Conservation (phyloP, 1,139 yeast genomes). For the Schwanniomyces etchellsii region DNA sequence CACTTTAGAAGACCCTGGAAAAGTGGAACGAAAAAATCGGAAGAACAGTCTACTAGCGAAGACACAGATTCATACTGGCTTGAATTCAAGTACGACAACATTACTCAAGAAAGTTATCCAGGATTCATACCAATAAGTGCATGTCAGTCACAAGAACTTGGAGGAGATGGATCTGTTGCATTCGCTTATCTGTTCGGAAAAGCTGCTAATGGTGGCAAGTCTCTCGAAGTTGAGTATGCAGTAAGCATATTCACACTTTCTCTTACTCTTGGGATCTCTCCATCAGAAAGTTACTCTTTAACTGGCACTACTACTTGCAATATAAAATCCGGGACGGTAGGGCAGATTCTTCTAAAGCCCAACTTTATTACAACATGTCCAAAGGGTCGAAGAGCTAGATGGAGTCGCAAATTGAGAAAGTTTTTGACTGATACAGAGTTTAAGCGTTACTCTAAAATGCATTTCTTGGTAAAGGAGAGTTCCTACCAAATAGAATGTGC, state of each 20-base stretch:
- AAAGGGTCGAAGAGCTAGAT: constrained; percentile 9
- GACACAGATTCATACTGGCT: constrained; percentile 11
- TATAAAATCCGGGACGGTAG: constrained; percentile 13
- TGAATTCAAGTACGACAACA: constrained; percentile 10
- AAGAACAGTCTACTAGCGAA: background rate
- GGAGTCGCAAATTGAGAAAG: constrained; percentile 7
- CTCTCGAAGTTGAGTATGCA: constrained; percentile 5
- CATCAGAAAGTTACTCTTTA: constrained; percentile 4
- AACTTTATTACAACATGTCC: constrained; percentile 9
- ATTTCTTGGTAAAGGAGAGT: constrained; percentile 10
- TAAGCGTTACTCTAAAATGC: constrained; percentile 6
- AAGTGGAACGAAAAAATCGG: background rate
- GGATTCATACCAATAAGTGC: constrained; percentile 19
- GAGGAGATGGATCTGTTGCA: constrained; percentile 14
- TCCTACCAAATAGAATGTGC: constrained; percentile 15
- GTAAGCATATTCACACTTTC: constrained; percentile 5
- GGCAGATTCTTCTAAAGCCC: constrained; percentile 19
- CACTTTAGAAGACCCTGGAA: background rate
- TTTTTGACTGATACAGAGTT: constrained; percentile 12
- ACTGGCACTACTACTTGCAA: constrained; percentile 13
- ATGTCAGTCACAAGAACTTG: constrained; percentile 19
- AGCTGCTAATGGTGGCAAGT: constrained; percentile 2
- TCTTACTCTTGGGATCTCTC: constrained; percentile 6
- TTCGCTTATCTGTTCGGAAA: constrained; percentile 9
- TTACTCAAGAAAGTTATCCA: constrained; percentile 8